These are phyloP conservation scores for Cystofilobasidium capitatum DNA, from an alignment of 768 basidiomycete species.

Conservation along the genomic window DNA sequence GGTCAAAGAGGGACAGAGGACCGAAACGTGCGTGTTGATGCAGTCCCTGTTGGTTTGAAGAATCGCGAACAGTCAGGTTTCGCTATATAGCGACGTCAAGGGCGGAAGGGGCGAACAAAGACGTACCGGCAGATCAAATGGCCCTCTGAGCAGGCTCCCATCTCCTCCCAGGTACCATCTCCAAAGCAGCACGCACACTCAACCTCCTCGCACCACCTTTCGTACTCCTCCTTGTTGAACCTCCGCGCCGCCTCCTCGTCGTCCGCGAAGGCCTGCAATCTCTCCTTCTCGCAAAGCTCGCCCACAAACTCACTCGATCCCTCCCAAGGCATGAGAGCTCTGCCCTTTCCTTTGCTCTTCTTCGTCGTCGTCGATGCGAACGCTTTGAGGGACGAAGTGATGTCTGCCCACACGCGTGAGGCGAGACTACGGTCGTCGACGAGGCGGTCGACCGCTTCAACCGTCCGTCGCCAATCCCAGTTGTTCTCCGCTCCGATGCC, in stretches of 20 bases:
- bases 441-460: not conserved
- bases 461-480: conserved; percentile 1
- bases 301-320: not conserved
- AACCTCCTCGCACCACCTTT: conserved; percentile 6
- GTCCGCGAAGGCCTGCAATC: not conserved
- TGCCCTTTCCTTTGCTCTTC: not conserved
- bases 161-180: conserved; percentile 24
- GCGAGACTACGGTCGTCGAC: not conserved
- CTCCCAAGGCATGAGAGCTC: not conserved
- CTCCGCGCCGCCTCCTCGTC: conserved; percentile 11
- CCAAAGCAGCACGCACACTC: conserved; percentile 23
- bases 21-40: conserved; percentile 23
- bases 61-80: conserved; percentile 1
- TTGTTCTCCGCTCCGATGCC: conserved; percentile 13
- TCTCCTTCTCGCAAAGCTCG: conserved; percentile 6
- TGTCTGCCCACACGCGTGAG: conserved; percentile 5
- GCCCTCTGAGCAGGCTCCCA: conserved; percentile 21
- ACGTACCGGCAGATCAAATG: conserved; percentile 24
- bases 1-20: conserved; percentile 17
- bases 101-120: not conserved
- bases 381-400: conserved; percentile 4
- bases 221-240: conserved; percentile 7
- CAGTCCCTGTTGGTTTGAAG: not conserved
- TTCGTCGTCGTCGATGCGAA: not conserved
- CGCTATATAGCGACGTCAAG: too few relatives aligned